Conservation (phyloP, 192 early-diverging fungal genomes). For the Linnemannia schmuckeri region DNA sequence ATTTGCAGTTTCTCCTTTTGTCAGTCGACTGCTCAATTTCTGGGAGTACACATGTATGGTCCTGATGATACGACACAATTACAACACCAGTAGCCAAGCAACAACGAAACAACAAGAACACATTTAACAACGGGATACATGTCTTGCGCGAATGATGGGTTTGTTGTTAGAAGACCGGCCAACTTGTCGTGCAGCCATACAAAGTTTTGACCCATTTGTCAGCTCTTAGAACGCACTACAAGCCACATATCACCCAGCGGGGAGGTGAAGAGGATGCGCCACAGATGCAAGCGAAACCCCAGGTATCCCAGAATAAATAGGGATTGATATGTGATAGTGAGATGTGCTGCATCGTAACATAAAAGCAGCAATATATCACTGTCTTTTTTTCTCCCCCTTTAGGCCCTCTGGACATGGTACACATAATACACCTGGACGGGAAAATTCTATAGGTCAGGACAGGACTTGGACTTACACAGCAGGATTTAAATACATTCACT, state of each 20-base stretch:
- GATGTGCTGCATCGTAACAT: not conserved
- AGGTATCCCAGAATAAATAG: not conserved
- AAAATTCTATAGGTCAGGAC: not conserved
- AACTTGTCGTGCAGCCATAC: not conserved
- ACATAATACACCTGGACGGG: not conserved
- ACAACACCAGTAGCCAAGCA: not conserved
- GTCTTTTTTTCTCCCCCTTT: not conserved
- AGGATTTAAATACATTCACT: not conserved
- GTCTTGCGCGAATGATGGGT: not conserved
- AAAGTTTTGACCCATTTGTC: not conserved
- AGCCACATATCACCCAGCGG: not conserved
- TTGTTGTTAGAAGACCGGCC: not conserved
- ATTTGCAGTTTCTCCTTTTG: not conserved
- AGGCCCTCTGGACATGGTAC: not conserved
- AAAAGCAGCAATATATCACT: not conserved
- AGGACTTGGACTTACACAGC: not conserved
- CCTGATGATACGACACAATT: not conserved
- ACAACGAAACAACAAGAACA: not conserved
- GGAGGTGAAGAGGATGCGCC: not conserved
- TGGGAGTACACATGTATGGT: not conserved
- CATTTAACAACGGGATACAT: not conserved
- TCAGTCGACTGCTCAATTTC: not conserved
- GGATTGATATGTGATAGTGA: not conserved
- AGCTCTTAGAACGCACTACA: not conserved
- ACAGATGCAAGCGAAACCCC: not conserved